Base-by-base conservation (phyloP, 2,329 filamentous ascomycete species). In the Mollisia scopiformis region DNA sequence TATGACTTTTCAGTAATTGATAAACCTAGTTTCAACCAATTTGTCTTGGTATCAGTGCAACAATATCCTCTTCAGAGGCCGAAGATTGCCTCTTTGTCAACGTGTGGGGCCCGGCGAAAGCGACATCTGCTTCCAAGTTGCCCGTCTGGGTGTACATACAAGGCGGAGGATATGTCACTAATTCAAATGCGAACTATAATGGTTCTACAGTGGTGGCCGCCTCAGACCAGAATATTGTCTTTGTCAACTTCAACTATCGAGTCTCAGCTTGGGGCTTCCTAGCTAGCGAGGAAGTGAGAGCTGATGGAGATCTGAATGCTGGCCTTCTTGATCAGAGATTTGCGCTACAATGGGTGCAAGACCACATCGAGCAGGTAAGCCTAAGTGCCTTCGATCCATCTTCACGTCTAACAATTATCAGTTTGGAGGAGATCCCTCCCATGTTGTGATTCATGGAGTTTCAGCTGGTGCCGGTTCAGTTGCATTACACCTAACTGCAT, bases 271-370 rank as follows among this genome's bases (percentile, higher is more conserved):
- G 83, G 66, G 88, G 87, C 0, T 90, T 89, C 66, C 77, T 90
- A 1, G 82, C 85, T 0, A 81, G 85, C 50, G 79, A 85, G 39
- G 76, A 81, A 30, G 77, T 89, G 10, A 78, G 80, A 37, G 70
- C 75, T 5, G 75, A 85, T 64, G 87, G 87, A 0, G 79, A 82
- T 52, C 76, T 89, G 8, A 90, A 91, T 68, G 84, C 76, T 2
- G 88, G 88, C 0, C 72, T 90, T 7, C 76, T 88, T 2, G 88
- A 91, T 66, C 86, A 90, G 73, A 78, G 85, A 19, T 79, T 83
- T 27, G 76, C 83, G 2, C 71, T 91, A 49, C 70, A 82, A 53
- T 90, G 88, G 88, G 80, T 89, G 0, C 79, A 85, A 67, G 74
- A 80, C 35, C 76, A 90, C 61, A 88, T 90, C 43, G 70, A 73